phyloP scores from a whole-genome alignment of 2,329 filamentous ascomycete genomes.

The Phyllosticta paracitricarpa region DNA sequence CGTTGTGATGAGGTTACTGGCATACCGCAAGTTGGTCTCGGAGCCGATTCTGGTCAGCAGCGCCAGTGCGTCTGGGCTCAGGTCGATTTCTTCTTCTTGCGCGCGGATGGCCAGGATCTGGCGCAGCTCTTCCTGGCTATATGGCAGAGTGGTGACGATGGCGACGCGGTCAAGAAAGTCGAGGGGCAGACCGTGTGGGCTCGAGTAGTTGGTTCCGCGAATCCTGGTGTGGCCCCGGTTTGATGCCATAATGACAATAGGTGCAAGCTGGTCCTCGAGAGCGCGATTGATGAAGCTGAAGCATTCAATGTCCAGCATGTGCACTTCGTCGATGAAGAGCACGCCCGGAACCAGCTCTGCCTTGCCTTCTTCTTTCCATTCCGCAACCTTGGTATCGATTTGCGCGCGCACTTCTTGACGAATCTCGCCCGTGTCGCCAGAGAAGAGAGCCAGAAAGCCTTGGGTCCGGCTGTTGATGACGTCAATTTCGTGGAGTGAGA shows the following conservation, averaged over 20 bases:
- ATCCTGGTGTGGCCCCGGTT: constrained; percentile 89
- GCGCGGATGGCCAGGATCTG: constrained; percentile 89
- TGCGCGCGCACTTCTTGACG: constrained; percentile 94
- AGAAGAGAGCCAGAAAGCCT: constrained; percentile 93
- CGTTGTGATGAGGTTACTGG: constrained; percentile 95
- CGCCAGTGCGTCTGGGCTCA: constrained; percentile 80
- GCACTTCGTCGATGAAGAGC: constrained; percentile 96
- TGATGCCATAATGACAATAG: constrained; percentile 98
- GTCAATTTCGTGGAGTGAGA: constrained; percentile 95
- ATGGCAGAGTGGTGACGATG: constrained; percentile 88
- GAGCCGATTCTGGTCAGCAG: constrained; percentile 92
- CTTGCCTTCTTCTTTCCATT: constrained; percentile 99
- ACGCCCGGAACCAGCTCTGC: constrained; percentile 96
- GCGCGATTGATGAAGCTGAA: constrained; percentile 98
- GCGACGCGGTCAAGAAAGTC: constrained; percentile 95
- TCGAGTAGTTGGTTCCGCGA: constrained; percentile 84
- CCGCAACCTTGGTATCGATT: constrained; percentile 97
- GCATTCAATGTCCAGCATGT: constrained; percentile 99
- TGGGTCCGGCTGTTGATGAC: constrained; percentile 99
- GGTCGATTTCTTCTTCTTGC: constrained; percentile 89
- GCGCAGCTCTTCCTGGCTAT: constrained; percentile 73
- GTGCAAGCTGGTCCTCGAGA: constrained; percentile 85
- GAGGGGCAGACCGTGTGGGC: constrained; percentile 84
- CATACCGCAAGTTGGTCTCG: constrained; percentile 85
- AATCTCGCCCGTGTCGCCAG: constrained; percentile 95